A percentile compares a stretch with the other conserved stretches of the same genome.
Conservation (phyloP, 331 rosid species). For the Rosa hybrid region DNA sequence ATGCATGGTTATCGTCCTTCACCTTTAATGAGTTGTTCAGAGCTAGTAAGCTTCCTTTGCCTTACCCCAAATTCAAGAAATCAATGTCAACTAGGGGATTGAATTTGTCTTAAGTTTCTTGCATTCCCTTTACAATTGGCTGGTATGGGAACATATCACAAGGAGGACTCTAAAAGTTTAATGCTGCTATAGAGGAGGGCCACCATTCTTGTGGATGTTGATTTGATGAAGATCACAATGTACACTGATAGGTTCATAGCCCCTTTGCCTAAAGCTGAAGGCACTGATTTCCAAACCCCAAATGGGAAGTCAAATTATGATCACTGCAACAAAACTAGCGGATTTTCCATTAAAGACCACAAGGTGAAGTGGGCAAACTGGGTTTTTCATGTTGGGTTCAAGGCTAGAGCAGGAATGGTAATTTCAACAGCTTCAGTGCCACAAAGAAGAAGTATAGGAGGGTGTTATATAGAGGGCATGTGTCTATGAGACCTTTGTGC, state of each 20-base stretch:
- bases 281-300: slow-evolving; percentile 54
- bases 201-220: slow-evolving; percentile 57
- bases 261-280: slow-evolving; percentile 77
- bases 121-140: slow-evolving; percentile 74
- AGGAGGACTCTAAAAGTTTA: slow-evolving; percentile 59
- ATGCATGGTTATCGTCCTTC: slow-evolving; percentile 67
- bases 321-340: slow-evolving; percentile 33
- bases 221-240: slow-evolving; percentile 59
- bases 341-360: slow-evolving; percentile 49
- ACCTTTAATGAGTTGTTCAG: slow-evolving; percentile 60
- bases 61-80: slow-evolving; percentile 50
- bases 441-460: slow-evolving; percentile 40
- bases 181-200: slow-evolving; percentile 73
- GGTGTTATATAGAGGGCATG: slow-evolving; percentile 81
- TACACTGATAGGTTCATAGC: slow-evolving; percentile 57
- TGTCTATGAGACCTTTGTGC: slow-evolving; percentile 77
- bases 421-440: slow-evolving; percentile 72
- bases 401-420: slow-evolving; percentile 71
- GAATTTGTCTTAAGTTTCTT: slow-evolving; percentile 75
- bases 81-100: slow-evolving; percentile 58
- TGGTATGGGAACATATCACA: slow-evolving; percentile 66
- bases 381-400: slow-evolving; percentile 78
- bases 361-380: slow-evolving; percentile 74
- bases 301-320: slow-evolving; percentile 24
- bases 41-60: slow-evolving; percentile 65